These are phyloP conservation scores for Hypoxylon sp. DNA, from an alignment of 2,329 filamentous ascomycete species.

Conservation along the genomic window DNA sequence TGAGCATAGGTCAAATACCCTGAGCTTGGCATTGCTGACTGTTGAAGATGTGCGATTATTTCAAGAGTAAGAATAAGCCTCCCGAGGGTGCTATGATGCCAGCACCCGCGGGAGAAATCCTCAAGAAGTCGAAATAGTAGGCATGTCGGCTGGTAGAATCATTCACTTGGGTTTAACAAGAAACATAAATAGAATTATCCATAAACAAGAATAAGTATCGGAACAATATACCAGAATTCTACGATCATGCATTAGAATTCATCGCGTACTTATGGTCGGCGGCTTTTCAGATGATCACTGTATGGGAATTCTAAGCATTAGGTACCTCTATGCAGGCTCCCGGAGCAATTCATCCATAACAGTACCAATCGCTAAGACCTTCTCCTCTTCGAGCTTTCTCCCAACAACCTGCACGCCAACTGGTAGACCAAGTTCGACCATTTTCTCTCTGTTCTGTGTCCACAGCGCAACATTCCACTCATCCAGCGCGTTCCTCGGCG, in stretches of 20 bases:
- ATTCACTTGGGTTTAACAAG: too few relatives aligned
- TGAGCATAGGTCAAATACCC: slow-evolving; percentile 4
- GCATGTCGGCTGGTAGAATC: background rate
- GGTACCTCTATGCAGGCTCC: background rate
- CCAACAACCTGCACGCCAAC: slow-evolving; percentile 69
- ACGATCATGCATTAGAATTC: background rate
- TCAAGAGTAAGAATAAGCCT: slow-evolving; percentile 75
- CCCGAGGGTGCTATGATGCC: slow-evolving; percentile 74
- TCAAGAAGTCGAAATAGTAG: slow-evolving; percentile 56
- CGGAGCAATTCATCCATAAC: slow-evolving; percentile 54
- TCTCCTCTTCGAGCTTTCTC: slow-evolving; percentile 69
- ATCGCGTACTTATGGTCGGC: background rate
- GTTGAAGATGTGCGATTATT: slow-evolving; percentile 78
- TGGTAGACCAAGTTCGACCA: slow-evolving; percentile 59
- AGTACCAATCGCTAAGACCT: slow-evolving; percentile 62
- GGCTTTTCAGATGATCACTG: background rate
- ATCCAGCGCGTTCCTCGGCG: slow-evolving; percentile 66
- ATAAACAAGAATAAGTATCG: too few relatives aligned
- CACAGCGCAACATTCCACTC: slow-evolving; percentile 67
- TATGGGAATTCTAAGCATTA: background rate
- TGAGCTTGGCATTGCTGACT: slow-evolving; percentile 9
- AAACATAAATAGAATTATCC: too few relatives aligned
- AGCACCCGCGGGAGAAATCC: slow-evolving; percentile 66
- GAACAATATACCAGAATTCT: background rate
- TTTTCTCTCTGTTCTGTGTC: slow-evolving; percentile 59